Evolutionary conservation across 2,329 filamentous ascomycete species (phyloP), one percentile per base, ranked within the genome.

Genomic region (Colletotrichum coccodes): DNA sequence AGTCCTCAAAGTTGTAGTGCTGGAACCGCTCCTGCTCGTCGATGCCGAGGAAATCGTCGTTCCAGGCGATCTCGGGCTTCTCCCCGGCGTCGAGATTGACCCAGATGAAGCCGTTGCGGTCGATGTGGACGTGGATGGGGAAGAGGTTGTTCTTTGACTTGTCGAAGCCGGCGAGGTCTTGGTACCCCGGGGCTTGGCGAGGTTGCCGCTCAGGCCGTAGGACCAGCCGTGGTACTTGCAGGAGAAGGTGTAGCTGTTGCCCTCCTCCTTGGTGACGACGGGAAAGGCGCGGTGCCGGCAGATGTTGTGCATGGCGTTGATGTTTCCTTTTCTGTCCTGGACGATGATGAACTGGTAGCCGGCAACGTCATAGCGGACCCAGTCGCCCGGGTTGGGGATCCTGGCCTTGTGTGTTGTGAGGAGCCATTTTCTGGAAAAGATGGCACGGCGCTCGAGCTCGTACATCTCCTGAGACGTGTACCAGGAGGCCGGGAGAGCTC

Each of bases 211-310:
- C 3, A 88, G 79, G 50, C 87, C 85, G 70, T 90, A 90, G 3
- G 86, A 88, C 88, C 89, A 91, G 47, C 87, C 88, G 73, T 90
- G 88, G 72, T 90, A 90, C 67, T 85, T 85, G 80, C 89, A 91
- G 0, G 85, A 81, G 42, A 91, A 82, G 40, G 90, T 83, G 71
- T 78, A 82, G 54, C 83, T 83, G 47, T 81, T 82, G 3, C 89
- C 89, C 11, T 82, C 77, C 3, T 85, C 81, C 49, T 83, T 81
- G 4, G 80, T 82, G 9, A 89, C 86, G 9, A 90, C 83, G 0
- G 87, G 86, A 73, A 86, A 91, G 26, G 89, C 89, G 7, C 89
- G 82, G 75, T 90, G 89, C 2, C 89, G 80, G 77, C 89, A 90
- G 40, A 90, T 81, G 73, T 91, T 90, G 78, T 90, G 89, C 75